Conservation (phyloP, 2,329 filamentous ascomycete species). For the Botrytis fabae region DNA sequence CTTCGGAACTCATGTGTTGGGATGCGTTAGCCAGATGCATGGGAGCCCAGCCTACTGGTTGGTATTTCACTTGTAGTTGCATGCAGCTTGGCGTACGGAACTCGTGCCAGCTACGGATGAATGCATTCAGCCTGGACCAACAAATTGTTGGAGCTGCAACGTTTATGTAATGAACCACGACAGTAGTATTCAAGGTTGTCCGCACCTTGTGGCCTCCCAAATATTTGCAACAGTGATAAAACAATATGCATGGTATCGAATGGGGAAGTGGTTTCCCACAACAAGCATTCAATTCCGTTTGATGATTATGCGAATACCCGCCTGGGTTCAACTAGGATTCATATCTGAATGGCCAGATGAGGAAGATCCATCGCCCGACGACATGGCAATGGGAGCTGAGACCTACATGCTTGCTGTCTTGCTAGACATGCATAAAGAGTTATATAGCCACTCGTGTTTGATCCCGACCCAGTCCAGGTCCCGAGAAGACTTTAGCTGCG, state of each 20-base stretch:
- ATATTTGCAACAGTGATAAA: not conserved
- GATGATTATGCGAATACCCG: constrained; percentile 7
- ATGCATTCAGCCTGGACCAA: constrained; percentile 14
- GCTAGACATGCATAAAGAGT: constrained; percentile 1
- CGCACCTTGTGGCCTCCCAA: not conserved
- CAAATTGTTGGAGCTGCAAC: constrained; percentile 12
- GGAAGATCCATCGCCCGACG: not conserved
- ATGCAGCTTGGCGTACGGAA: constrained; percentile 16
- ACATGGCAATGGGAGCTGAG: constrained; percentile 20
- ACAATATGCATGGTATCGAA: constrained; percentile 2
- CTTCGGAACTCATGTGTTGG: constrained; percentile 13
- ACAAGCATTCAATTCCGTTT: not conserved
- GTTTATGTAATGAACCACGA: constrained; percentile 15
- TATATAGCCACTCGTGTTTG: constrained; percentile 14
- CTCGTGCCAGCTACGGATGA: constrained; percentile 14
- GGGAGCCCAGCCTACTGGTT: constrained; percentile 17
- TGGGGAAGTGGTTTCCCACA: not conserved
- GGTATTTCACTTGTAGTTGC: not conserved
- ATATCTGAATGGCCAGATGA: not conserved
- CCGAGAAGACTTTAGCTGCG: not conserved
- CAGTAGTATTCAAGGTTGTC: not conserved
- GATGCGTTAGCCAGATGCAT: constrained; percentile 11
- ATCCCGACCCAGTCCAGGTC: constrained; percentile 9
- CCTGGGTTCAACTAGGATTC: not conserved
- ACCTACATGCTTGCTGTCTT: not conserved